phyloP scores from a whole-genome alignment of 441 rosid species.

The Jatropha multifida region DNA sequence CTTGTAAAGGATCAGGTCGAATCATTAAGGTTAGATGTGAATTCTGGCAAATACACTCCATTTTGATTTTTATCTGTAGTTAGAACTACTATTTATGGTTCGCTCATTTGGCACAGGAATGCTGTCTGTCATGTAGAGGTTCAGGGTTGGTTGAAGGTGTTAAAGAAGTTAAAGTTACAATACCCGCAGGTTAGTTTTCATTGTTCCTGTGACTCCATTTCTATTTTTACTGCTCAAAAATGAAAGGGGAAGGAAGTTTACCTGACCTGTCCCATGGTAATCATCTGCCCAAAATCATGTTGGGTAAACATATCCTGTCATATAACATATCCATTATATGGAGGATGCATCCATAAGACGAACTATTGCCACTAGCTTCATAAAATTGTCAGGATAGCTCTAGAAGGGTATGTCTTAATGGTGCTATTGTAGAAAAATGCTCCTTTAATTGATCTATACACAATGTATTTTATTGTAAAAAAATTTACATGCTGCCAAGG shows the following conservation, averaged over 20 bases:
- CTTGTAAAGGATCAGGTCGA: conserved; percentile 72
- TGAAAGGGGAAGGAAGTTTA: not conserved
- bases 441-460: not conserved
- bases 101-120: conserved; percentile 49
- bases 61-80: conserved; percentile 7
- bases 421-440: not conserved
- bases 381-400: not conserved
- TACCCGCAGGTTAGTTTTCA: conserved; percentile 73
- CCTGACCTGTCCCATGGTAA: not conserved
- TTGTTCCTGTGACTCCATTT: conserved; percentile 16
- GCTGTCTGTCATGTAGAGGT: conserved; percentile 71
- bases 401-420: not conserved
- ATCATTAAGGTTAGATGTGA: conserved; percentile 58
- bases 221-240: conserved; percentile 19
- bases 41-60: conserved; percentile 13
- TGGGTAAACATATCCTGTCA: conserved; percentile 6
- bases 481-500: not conserved
- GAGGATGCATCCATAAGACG: not conserved
- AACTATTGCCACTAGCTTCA: not conserved
- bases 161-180: conserved; percentile 65
- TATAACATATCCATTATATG: not conserved
- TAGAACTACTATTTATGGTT: conserved; percentile 20
- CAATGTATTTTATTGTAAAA: not conserved
- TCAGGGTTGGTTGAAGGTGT: conserved; percentile 77
- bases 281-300: not conserved